Evolutionary conservation across 2,329 filamentous ascomycete species (phyloP), one percentile per base, ranked within the genome.

Genomic region (Aspergillus ochraceoroseus): DNA sequence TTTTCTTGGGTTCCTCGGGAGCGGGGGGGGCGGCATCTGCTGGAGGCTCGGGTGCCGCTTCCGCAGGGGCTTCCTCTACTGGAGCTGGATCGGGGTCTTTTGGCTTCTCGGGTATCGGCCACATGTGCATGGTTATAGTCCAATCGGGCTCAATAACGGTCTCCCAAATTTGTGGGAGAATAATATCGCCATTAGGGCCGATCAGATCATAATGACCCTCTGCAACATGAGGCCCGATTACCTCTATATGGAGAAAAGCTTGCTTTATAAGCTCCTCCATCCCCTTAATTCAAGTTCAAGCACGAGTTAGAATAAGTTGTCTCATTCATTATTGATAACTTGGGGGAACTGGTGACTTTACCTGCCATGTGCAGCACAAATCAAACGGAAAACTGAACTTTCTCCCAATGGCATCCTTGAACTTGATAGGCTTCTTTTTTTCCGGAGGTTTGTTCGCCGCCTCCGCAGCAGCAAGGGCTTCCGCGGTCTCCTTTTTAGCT

Each of bases 361-460:
- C 85, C 70, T 74, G 71, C 87, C 87, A 94, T 2, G 82, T 92
- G 56, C 81, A 79, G 64, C 88, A 95, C 19, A 94, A 64, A 48
- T 89, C 79, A 66, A 83, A 95, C 1, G 89, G 89, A 58, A 95
- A 95, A 65, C 80, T 92, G 63, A 94, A 95, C 64, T 94, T 95
- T 51, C 89, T 77, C 20, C 87, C 86, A 11, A 95, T 80, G 1
- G 88, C 88, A 61, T 95, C 89, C 66, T 94, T 94, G 70, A 94
- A 94, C 52, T 82, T 83, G 62, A 95, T 86, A 2, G 85, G 86
- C 29, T 80, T 73, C 62, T 87, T 85, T 51, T 73, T 73, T 41
- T 73, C 70, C n/a, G 76, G 72, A 2, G 63, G 58, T 12, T 55
- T 56, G 18, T 49, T 58, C n/a, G 54, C 57, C 17, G 62, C 50